A percentile compares a stretch with the other conserved stretches of the same genome.
Evolutionary conservation across 2,329 filamentous ascomycete genomes (phyloP).

Genomic region (Penicillium sp.): DNA sequence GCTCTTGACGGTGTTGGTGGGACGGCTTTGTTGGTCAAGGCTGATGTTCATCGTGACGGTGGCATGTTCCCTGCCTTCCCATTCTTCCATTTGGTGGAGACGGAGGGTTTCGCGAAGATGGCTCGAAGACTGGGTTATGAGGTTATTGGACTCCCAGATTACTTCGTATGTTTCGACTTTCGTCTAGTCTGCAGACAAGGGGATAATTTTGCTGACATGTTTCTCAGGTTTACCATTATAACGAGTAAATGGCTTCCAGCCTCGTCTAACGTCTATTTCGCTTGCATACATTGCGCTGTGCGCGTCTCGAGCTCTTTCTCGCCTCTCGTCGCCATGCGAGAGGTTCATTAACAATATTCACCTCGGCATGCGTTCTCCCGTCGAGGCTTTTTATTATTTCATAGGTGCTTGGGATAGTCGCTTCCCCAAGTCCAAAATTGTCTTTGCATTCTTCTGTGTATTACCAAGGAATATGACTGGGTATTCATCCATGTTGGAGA

Average conservation of each 20-base stretch:
- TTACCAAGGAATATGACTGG: constrained; percentile 5
- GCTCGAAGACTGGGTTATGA: constrained; percentile 77
- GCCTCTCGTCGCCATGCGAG: neutral
- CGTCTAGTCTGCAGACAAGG: neutral
- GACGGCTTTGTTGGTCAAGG: constrained; percentile 85
- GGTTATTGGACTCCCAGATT: constrained; percentile 84
- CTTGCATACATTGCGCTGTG: constrained; percentile 4
- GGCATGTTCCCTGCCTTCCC: constrained; percentile 97
- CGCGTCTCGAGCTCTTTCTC: neutral
- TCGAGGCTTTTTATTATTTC: neutral
- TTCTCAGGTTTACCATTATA: constrained; percentile 73
- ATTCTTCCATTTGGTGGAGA: constrained; percentile 96
- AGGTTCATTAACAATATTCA: neutral
- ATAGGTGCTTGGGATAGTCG: constrained; percentile 1
- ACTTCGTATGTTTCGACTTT: constrained; percentile 57
- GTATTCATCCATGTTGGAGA: neutral
- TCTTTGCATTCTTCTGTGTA: constrained; percentile 3
- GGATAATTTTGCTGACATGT: constrained; percentile 5
- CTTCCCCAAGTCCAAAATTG: neutral
- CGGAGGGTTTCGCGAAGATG: constrained; percentile 97
- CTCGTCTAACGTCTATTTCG: neutral
- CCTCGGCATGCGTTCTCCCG: neutral
- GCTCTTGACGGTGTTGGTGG: constrained; percentile 87
- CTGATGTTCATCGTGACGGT: constrained; percentile 90
- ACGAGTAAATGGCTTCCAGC: constrained; percentile 52